A percentile compares a stretch with the other conserved stretches of the same genome.
Conservation (phyloP, 1,284 basidiomycete species). For the Rhodotorula sp. region DNA sequence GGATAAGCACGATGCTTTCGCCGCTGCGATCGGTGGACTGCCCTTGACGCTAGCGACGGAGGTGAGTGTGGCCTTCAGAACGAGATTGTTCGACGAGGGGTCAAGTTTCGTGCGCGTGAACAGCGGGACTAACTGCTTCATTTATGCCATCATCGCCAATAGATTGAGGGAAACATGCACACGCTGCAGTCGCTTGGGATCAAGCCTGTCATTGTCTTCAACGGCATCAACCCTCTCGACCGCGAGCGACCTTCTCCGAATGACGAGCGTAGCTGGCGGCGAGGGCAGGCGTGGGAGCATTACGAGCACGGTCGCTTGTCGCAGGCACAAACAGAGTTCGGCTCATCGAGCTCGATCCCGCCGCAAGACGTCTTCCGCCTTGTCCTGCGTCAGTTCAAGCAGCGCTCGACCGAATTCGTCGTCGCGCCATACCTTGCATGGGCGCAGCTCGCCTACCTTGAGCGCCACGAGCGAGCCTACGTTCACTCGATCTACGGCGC, state of each 20-base stretch:
- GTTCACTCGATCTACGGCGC: constrained; percentile 92
- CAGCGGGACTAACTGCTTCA: not conserved
- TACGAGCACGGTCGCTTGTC: constrained; percentile 88
- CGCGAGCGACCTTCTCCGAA: constrained; percentile 26
- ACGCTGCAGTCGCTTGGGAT: constrained; percentile 81
- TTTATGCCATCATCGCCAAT: constrained; percentile 39
- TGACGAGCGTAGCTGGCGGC: constrained; percentile 43
- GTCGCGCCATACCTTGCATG: constrained; percentile 92
- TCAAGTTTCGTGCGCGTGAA: too few relatives aligned
- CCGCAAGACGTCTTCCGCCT: constrained; percentile 90
- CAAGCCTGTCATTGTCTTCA: constrained; percentile 96
- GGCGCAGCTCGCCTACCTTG: constrained; percentile 92
- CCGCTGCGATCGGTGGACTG: constrained; percentile 89
- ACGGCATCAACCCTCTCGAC: constrained; percentile 69
- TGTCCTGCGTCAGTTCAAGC: constrained; percentile 87
- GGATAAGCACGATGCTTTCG: constrained; percentile 44
- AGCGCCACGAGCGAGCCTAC: constrained; percentile 88
- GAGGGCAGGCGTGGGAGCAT: constrained; percentile 75
- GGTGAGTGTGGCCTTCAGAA: constrained; percentile 7
- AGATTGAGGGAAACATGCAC: constrained; percentile 89
- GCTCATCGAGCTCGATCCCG: constrained; percentile 59
- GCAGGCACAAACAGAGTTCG: constrained; percentile 75
- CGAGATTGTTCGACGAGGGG: too few relatives aligned
- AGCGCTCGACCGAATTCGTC: constrained; percentile 92
- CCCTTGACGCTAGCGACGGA: constrained; percentile 73